Conservation (phyloP, 2,329 filamentous ascomycete species). For the Chaetoscypha palmicola region DNA sequence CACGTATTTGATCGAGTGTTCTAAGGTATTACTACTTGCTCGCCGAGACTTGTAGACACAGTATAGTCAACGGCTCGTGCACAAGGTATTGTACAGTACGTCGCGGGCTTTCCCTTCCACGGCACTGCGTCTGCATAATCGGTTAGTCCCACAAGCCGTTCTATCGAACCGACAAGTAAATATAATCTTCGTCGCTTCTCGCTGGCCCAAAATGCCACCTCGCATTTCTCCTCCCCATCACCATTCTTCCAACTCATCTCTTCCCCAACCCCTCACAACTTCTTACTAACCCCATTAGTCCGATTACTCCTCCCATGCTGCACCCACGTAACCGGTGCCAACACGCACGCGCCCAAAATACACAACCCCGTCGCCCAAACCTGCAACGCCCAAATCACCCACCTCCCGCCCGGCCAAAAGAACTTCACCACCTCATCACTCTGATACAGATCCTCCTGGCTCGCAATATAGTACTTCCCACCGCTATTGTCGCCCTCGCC, state of each 20-base stretch:
- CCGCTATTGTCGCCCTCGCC: too few relatives aligned
- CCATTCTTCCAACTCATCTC: neutral
- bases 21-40: too few relatives aligned
- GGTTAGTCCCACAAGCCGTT: too few relatives aligned
- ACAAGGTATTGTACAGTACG: too few relatives aligned
- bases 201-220: too few relatives aligned
- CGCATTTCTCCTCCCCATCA: neutral
- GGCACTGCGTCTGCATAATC: too few relatives aligned
- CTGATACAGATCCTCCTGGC: conserved; percentile 79
- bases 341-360: conserved; percentile 46
- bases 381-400: conserved; percentile 55
- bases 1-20: too few relatives aligned
- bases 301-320: conserved; percentile 35
- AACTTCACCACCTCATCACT: conserved; percentile 70
- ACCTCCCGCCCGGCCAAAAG: conserved; percentile 52
- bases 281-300: conserved; percentile 16
- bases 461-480: conserved; percentile 60
- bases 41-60: too few relatives aligned
- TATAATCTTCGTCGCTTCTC: too few relatives aligned
- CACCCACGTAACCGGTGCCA: conserved; percentile 44
- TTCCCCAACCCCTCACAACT: neutral
- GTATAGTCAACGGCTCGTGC: too few relatives aligned
- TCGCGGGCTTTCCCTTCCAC: too few relatives aligned
- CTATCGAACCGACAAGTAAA: too few relatives aligned
- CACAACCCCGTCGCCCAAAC: conserved; percentile 58